Evolutionary conservation across 345 rosid genomes (phyloP), one percentile per base, ranked within the genome.

Genomic region (Aurinia saxatilis): DNA sequence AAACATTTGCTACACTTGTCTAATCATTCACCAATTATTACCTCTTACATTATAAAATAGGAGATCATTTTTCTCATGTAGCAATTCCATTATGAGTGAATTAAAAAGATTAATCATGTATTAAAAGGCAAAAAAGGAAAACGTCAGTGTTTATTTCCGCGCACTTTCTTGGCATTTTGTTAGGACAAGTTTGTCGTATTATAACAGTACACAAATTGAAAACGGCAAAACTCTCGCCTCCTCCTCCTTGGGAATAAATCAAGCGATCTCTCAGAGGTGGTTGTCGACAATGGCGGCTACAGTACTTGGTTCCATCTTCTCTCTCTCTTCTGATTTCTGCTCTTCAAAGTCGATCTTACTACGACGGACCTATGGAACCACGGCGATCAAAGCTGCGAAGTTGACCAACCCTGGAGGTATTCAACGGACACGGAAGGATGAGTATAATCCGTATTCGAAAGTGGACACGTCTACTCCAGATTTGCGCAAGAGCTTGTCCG

Each of bases 401-500:
- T 7, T 60, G 1, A 25, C 15, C 0, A 1, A 3, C 34, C 44
- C 31, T 8, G 40, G 9, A 5, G 30, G 45, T 50, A 2, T 40
- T 40, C 52, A 17, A 18, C 6, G 19, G 8, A 27, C 2, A 59
- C 23, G 3, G 25, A 44, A 52, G 35, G 35, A 42, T 15, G 35
- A 42, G n/a, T 10, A 50, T 27, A 57, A 45, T 19, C 54, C 66
- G 36, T 65, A 74, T 19, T 62, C 58, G 0, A 66, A 57, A 36
- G 56, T 13, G 1, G 72, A 60, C 35, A 51, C 19, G 50, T 76
- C 71, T 8, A 19, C 35, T 30, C 67, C 64, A 2, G 74, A 74
- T 25, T 34, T 42, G 34, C 56, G 48, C 34, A 80, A 80, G 67
- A 68, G 60, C 23, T 39, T 80, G 33, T 70, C 67, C 31, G 86